Conservation (phyloP, 345 rosid species). For the Lepidium sativum region DNA sequence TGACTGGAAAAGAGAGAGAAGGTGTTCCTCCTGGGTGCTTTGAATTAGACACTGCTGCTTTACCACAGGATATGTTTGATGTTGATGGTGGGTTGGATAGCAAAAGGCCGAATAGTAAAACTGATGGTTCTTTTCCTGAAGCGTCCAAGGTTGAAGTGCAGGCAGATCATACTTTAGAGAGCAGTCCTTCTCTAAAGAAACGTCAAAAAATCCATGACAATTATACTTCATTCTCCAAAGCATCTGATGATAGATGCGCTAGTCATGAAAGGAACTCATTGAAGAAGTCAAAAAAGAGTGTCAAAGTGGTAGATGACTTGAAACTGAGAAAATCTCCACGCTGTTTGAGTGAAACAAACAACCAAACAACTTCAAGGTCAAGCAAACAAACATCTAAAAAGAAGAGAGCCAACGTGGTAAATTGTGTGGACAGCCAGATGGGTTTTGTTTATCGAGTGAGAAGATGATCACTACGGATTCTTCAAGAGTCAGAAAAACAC, state of each 20-base stretch:
- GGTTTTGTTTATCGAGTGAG: not conserved
- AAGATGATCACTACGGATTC: conserved; percentile 18
- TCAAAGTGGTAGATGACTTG: too few relatives aligned
- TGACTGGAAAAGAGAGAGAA: conserved; percentile 67
- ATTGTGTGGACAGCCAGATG: conserved; percentile 1
- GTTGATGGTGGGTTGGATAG: conserved; percentile 7
- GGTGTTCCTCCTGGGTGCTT: conserved; percentile 70
- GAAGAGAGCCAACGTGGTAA: conserved; percentile 7
- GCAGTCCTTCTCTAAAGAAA: too few relatives aligned
- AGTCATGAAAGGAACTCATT: too few relatives aligned
- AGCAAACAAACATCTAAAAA: conserved; percentile 4
- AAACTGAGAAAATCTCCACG: too few relatives aligned
- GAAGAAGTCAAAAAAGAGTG: too few relatives aligned
- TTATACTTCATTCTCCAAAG: too few relatives aligned
- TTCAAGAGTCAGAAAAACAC: conserved; percentile 34
- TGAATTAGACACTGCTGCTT: conserved; percentile 71
- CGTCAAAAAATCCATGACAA: too few relatives aligned
- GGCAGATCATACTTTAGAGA: too few relatives aligned
- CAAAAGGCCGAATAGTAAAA: conserved; percentile 8
- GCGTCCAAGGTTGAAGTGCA: conserved; percentile 18
- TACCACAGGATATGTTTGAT: conserved; percentile 34
- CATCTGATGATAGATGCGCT: too few relatives aligned
- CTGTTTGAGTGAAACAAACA: too few relatives aligned
- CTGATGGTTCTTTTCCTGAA: conserved; percentile 3
- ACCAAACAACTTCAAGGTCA: conserved; percentile 3